phyloP scores from a whole-genome alignment of 73 alveolate genomes.

The Stentor roeselii region DNA sequence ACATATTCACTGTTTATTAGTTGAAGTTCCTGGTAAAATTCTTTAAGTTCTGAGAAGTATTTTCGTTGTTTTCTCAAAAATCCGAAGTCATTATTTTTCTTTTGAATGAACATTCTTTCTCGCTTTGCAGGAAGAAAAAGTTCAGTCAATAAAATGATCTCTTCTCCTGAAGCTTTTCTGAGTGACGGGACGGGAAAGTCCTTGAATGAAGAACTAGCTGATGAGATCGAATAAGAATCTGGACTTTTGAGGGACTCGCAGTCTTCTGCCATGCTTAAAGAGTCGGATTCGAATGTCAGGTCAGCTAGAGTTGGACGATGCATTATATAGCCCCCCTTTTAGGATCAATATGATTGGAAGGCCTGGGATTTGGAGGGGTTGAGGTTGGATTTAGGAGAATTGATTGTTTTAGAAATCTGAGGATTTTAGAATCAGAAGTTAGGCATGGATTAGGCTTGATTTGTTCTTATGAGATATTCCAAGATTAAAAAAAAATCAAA shows the following conservation, averaged over 20 bases:
- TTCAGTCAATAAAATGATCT: neutral
- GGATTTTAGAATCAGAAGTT: too few relatives aligned
- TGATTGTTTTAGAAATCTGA: too few relatives aligned
- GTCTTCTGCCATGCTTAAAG: neutral
- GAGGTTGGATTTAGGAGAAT: too few relatives aligned
- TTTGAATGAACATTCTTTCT: neutral
- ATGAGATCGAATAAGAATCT: neutral
- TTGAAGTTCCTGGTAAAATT: neutral
- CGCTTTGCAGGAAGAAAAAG: neutral
- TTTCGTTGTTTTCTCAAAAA: neutral
- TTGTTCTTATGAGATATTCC: too few relatives aligned
- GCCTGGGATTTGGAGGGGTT: too few relatives aligned
- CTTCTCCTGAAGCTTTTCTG: constrained; percentile 8
- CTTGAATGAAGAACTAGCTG: neutral
- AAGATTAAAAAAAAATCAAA: too few relatives aligned
- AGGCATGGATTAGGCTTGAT: too few relatives aligned
- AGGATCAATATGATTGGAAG: too few relatives aligned
- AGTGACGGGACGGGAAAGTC: neutral
- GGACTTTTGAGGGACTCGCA: neutral
- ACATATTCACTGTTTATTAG: neutral
- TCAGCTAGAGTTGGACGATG: neutral
- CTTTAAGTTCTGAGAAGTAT: neutral
- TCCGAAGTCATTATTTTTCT: neutral
- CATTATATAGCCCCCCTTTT: neutral
- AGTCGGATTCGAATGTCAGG: neutral